Base-by-base conservation (phyloP, 768 basidiomycete species). In the Suillus paluster region DNA sequence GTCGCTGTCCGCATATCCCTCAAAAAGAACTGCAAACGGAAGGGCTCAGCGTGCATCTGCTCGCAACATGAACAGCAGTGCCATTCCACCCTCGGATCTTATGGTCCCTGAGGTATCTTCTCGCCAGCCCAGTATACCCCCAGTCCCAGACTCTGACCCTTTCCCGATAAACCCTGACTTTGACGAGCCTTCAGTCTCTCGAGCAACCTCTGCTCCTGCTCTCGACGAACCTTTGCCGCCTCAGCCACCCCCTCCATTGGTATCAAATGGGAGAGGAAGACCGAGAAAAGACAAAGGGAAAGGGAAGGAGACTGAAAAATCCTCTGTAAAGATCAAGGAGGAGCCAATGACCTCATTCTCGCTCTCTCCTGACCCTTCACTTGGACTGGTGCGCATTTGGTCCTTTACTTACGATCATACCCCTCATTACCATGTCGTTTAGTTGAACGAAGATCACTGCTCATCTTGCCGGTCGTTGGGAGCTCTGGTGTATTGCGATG, bases 401-500 rank as follows among this genome's bases (percentile, higher is more conserved):
- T 60, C 12, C 27, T 19, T 23, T 44, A 66, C 54, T 64, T 34
- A 33, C 30, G 49, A 54, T 57, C 45, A 41, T 44, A 38, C 36
- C n/a, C 42, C 72, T 75, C 62, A 73, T 60, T 39, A 25, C 49
- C 33, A 39, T 54, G 50, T 57, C 55, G 45, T 56, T 36, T 64
- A 84, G 82, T 67, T 80, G 68, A 93, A 94, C 74, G 87, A 94
- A 72, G 92, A 94, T 71, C 90, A 94, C 70, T 94, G 92, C 71
- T 93, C 91, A 64, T 85, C 92, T 19, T 94, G 92, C 73, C 87
- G 89, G 68, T 92, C 89, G 27, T 70, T 81, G 66, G 97, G 97
- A 53, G 86, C 91, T 48, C 83, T 99, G 63, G 86, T 99, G 21
- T 99, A 97, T 74, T 99, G 97, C 75, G 97, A 99, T 75, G 95